These are phyloP conservation scores for Stentor coeruleus DNA, from an alignment of 73 alveolate genomes.

Conservation along the genomic window DNA sequence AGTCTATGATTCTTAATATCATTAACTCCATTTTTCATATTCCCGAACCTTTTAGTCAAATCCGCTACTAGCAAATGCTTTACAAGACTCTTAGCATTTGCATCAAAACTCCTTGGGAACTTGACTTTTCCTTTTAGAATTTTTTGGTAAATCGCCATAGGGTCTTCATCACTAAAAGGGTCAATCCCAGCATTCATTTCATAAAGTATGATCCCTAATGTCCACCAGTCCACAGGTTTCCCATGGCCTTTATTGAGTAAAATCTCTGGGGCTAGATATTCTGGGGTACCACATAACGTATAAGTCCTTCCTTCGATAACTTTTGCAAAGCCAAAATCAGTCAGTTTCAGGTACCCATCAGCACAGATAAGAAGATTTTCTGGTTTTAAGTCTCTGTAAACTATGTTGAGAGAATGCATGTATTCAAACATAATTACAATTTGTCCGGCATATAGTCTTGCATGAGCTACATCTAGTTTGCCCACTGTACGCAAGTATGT, in stretches of 20 bases:
- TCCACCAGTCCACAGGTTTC: conserved; percentile 98
- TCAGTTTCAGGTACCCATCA: conserved; percentile 93
- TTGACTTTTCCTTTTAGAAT: conserved; percentile 76
- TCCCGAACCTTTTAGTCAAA: conserved; percentile 76
- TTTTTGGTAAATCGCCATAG: conserved; percentile 91
- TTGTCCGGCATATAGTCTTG: conserved; percentile 46
- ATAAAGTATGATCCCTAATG: conserved; percentile 84
- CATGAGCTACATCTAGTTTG: conserved; percentile 46
- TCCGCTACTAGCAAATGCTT: conserved; percentile 78
- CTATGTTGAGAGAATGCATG: background rate
- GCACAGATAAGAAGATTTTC: conserved; percentile 47
- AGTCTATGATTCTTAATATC: conserved; percentile 75
- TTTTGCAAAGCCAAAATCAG: conserved; percentile 98
- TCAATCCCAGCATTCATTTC: conserved; percentile 86
- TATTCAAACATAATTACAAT: conserved; percentile 16
- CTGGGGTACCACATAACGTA: conserved; percentile 96
- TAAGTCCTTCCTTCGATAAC: conserved; percentile 88
- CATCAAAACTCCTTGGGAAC: conserved; percentile 77
- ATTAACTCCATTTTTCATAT: conserved; percentile 66
- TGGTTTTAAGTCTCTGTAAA: too few relatives aligned
- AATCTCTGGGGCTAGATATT: conserved; percentile 85
- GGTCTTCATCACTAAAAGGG: conserved; percentile 94
- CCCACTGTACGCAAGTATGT: conserved; percentile 76
- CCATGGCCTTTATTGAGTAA: conserved; percentile 81
- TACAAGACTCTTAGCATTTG: conserved; percentile 75